Evolutionary conservation across 306 rosid species (phyloP), one percentile per base, ranked within the genome.

Genomic region (Castanea mollissima): DNA sequence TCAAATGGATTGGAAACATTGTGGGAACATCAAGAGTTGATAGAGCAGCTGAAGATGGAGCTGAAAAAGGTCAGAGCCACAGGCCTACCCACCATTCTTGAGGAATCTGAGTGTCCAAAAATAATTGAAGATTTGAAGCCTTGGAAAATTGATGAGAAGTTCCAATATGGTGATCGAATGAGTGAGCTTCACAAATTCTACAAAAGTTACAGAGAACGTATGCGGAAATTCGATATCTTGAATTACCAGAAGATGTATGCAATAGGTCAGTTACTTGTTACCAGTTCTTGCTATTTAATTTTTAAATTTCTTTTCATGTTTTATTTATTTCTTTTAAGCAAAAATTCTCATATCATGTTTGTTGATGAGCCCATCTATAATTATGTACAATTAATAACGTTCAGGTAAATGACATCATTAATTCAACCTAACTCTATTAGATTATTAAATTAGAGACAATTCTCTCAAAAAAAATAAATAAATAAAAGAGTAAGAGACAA

Each of bases 211-310:
- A 82, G 91, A 87, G 99, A 96, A 82, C 71, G 98, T n/a, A 91
- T 93, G 99, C 60, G 99, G 11, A 96, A 93, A 85, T 90, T 93
- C 14, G 99, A 96, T 78, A 93, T 96, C 92, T 85, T 96, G 78
- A 96, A 89, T 83, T 96, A 91, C 90, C 99, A 96, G 84, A 96
- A 96, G 92, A 90, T 90, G 92, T 91, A 91, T 83, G 97, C 99
- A 56, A 62, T 90, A 78, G 97, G 99, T 96, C 82, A 84, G 95
- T 87, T 60, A 63, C 69, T 62, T 81, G 72, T 60, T 57, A 31
- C 73, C 68, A 25, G 29, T 57, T 4, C 60, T 64, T 5, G 2
- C 44, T 32, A 12, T 54, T 38, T 49, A 16, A 54, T 57, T 35
- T 19, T 46, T 49, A 49, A 12, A 10, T 12, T 62, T 38, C n/a